Evolutionary conservation across 495 filamentous ascomycete species (phyloP), one percentile per base, ranked within the genome.

Genomic region (Penicillium daleae): DNA sequence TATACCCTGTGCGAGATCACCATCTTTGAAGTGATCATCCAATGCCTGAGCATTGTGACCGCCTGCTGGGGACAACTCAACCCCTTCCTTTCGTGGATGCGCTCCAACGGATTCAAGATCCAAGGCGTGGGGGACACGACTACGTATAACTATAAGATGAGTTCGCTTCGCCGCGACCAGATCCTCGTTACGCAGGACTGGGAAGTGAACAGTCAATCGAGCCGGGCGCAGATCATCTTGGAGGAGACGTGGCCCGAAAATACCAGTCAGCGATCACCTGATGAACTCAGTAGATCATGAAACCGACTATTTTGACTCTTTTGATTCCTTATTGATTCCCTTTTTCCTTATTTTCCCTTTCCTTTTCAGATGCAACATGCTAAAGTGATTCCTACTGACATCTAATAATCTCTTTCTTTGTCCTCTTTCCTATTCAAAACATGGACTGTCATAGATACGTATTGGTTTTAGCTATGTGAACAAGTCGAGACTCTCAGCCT

Each of bases 11-110:
- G 53, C 27, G 42, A 64, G 2, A 13, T 66, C 10, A 68, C 67
- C 7, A 66, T 74, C 32, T 32, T 66, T 17, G 56, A 64, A 21
- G 57, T 62, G 32, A 46, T 63, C 15, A 59, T 66, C 17, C 67
- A 74, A 57, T 69, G 56, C 32, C 50, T 69, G 2, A 68, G 63
- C 60, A 67, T 71, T 26, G 59, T 71, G 10, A 68, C 71, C 4
- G 71, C 71, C 27, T 74, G 66, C 61, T 74, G 71, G 69, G 68
- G 62, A 13, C 71, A 74, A 54, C 58, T 74, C 31, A 69, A 68
- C 22, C 71, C 71, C 9, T 74, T 74, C 48, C 60, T 74, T 9
- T 62, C 65, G 9, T 68, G 65, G 64, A 59, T 71, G 44, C 60
- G 60, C 42, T 71, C 68, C 8, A 67, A 65, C 31, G 65, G 64